Conservation (phyloP, 495 filamentous ascomycete genomes). For the Hypomontagnella submonticulosa region DNA sequence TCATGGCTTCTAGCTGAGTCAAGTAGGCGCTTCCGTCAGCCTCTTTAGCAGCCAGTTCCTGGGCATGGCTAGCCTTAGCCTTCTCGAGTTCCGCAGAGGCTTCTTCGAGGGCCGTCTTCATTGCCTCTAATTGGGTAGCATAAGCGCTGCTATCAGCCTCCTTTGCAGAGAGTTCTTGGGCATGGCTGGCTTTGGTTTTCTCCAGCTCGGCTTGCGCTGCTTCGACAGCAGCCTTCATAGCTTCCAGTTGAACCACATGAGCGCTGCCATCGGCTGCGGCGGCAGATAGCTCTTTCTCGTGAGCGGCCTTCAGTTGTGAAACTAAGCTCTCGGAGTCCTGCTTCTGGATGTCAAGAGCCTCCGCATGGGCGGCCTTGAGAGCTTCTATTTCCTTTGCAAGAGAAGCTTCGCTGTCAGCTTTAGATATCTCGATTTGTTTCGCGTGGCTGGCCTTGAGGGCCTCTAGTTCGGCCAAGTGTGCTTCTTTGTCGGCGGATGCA, state of each 20-base stretch:
- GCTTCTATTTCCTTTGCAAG: constrained; percentile 55
- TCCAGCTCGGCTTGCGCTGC: constrained; percentile 36
- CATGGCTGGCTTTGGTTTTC: constrained; percentile 41
- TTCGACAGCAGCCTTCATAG: constrained; percentile 45
- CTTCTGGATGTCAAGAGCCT: constrained; percentile 49
- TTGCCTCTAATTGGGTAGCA: constrained; percentile 41
- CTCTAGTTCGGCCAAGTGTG: constrained; percentile 53
- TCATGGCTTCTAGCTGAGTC: constrained; percentile 47
- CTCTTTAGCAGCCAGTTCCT: constrained; percentile 46
- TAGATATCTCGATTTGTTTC: constrained; percentile 55
- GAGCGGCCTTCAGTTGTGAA: constrained; percentile 52
- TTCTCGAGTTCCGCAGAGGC: constrained; percentile 41
- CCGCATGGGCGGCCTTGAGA: constrained; percentile 54
- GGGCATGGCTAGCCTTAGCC: constrained; percentile 39
- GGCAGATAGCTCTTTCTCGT: constrained; percentile 47
- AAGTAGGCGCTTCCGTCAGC: constrained; percentile 41
- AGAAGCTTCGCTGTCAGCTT: constrained; percentile 51
- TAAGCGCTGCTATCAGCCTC: constrained; percentile 43
- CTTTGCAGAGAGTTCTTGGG: constrained; percentile 49
- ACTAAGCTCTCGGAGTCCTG: constrained; percentile 46
- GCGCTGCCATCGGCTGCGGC: constrained; percentile 45
- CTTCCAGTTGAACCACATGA: constrained; percentile 44
- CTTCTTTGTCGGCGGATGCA: constrained; percentile 50
- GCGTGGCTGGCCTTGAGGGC: constrained; percentile 61
- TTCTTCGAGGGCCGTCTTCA: constrained; percentile 41